Evolutionary conservation across 768 basidiomycete species (phyloP).

Genomic region (Russula sp.): DNA sequence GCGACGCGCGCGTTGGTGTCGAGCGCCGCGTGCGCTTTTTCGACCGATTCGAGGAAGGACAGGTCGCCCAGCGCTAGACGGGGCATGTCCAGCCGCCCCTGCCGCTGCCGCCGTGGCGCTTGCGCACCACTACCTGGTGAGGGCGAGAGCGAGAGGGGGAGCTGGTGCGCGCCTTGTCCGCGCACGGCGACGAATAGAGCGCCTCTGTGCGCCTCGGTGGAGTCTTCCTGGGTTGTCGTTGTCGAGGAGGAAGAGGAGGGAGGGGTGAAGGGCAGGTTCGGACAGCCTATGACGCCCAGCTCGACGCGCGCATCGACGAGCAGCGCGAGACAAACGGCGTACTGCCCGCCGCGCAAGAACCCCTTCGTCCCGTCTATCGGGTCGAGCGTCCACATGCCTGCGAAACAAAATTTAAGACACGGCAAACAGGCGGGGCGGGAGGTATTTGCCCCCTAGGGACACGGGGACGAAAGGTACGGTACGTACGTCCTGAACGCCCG

Average conservation of each 20-base stretch:
- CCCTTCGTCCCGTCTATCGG: constrained; percentile 58
- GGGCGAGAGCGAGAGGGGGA: constrained; percentile 44
- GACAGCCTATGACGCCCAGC: constrained; percentile 67
- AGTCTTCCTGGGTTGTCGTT: too few species aligned
- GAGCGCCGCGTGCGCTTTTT: constrained; percentile 88
- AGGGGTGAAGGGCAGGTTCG: constrained; percentile 67
- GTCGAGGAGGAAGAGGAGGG: constrained; percentile 37
- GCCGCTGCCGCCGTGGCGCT: neutral
- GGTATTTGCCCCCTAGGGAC: too few species aligned
- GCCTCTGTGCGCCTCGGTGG: constrained; percentile 36
- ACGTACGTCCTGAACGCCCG: constrained; percentile 66
- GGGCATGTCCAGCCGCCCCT: constrained; percentile 51
- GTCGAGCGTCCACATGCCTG: constrained; percentile 41
- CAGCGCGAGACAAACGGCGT: constrained; percentile 55
- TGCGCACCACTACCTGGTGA: constrained; percentile 29
- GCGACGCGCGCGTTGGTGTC: constrained; percentile 75
- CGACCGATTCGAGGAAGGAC: constrained; percentile 85
- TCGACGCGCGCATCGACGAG: constrained; percentile 46
- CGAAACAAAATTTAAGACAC: neutral
- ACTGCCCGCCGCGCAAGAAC: constrained; percentile 56
- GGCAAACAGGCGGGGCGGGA: too few species aligned
- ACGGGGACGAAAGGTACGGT: constrained; percentile 1
- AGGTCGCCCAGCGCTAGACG: constrained; percentile 42
- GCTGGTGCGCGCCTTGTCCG: constrained; percentile 79
- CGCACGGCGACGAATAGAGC: constrained; percentile 83